These are phyloP conservation scores for Hemileia vastatrix DNA, from an alignment of 1,284 basidiomycete species.

Conservation along the genomic window DNA sequence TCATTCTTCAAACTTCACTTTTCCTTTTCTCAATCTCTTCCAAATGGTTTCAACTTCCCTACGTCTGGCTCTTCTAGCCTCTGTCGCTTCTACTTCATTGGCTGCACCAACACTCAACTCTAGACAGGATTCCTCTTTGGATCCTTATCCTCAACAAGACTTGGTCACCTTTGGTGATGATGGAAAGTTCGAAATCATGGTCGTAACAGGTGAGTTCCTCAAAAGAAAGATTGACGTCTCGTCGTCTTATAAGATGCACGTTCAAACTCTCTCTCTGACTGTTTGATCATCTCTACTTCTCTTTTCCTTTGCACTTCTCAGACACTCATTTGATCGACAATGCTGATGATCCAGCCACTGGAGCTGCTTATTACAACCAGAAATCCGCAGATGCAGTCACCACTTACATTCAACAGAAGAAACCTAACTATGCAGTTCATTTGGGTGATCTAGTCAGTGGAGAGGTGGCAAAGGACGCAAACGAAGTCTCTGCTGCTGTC, in stretches of 20 bases:
- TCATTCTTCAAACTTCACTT: no score
- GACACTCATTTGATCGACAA: not conserved
- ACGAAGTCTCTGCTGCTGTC: slow-evolving; percentile 14
- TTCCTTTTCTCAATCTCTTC: no score
- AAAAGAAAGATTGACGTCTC: no score
- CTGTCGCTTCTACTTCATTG: not conserved
- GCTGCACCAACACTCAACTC: not conserved
- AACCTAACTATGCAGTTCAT: slow-evolving; percentile 23
- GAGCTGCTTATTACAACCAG: not conserved
- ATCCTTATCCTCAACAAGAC: not conserved
- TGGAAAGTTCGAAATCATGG: not conserved
- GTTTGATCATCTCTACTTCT: no score
- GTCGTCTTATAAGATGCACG: not conserved
- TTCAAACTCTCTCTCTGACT: not conserved
- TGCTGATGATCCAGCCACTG: not conserved
- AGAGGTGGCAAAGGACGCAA: slow-evolving; percentile 9
- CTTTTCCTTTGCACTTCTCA: not conserved
- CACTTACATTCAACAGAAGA: slow-evolving; percentile 6
- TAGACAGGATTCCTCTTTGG: not conserved
- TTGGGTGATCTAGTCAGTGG: slow-evolving; percentile 21
- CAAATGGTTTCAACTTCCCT: not conserved
- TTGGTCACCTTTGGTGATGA: not conserved
- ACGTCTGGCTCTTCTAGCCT: not conserved
- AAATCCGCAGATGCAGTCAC: slow-evolving; percentile 13
- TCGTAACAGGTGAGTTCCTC: not conserved